Conservation (phyloP, 1,284 basidiomycete genomes). For the Microbotryomycetes sp. region DNA sequence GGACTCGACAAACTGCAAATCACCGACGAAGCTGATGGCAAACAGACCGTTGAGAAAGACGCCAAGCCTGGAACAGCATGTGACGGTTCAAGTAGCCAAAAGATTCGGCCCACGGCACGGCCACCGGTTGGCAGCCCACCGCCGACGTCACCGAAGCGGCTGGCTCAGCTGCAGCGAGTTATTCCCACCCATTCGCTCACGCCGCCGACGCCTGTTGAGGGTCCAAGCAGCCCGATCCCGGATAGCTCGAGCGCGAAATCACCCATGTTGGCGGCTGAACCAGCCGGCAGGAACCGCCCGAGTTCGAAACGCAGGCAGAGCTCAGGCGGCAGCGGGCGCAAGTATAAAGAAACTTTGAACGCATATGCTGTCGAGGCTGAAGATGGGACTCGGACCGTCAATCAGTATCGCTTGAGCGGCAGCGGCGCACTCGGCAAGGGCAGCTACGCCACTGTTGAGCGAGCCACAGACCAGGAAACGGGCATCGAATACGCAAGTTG, state of each 20-base stretch:
- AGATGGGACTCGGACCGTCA: constrained; percentile 32
- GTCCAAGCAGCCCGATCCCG: background rate
- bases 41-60: too few relatives aligned
- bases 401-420: constrained; percentile 32
- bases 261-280: too few relatives aligned
- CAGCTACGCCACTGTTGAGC: constrained; percentile 33
- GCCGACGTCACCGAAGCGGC: background rate
- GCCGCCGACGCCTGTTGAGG: background rate
- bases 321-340: background rate
- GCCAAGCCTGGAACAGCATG: too few relatives aligned
- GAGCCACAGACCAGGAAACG: constrained; percentile 32
- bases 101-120: background rate
- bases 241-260: background rate
- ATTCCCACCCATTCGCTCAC: background rate
- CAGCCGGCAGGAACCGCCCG: background rate
- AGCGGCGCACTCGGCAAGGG: constrained; percentile 27
- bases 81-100: background rate
- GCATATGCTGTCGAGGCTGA: constrained; percentile 28
- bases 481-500: constrained; percentile 27
- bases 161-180: background rate
- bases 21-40: background rate
- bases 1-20: background rate
- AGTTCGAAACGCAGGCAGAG: background rate
- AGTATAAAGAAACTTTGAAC: constrained; percentile 34
- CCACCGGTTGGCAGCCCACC: background rate